phyloP scores from a whole-genome alignment of 2,329 filamentous ascomycete genomes.

The Cladosporium sp. region DNA sequence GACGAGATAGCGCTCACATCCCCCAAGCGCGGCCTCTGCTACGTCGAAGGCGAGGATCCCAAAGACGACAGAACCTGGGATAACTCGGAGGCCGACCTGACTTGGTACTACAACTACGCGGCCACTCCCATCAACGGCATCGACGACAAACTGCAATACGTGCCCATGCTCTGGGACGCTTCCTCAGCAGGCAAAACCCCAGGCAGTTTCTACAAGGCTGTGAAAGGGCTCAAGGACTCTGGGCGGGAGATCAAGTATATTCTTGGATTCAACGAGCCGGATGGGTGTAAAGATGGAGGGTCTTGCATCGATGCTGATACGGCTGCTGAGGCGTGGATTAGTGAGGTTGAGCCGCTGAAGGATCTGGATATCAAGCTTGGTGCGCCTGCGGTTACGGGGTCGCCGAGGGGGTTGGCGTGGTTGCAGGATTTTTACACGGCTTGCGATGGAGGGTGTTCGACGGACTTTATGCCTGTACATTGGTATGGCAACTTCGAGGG shows the following conservation, averaged over 20 bases:
- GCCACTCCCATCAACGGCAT: slow-evolving; percentile 48
- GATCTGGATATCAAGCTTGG: slow-evolving; percentile 66
- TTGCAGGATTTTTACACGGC: slow-evolving; percentile 65
- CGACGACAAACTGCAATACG: slow-evolving; percentile 65
- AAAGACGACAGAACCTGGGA: slow-evolving; percentile 69
- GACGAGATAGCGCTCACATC: slow-evolving; percentile 37
- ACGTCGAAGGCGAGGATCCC: slow-evolving; percentile 60
- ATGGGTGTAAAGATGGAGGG: slow-evolving; percentile 63
- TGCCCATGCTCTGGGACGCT: slow-evolving; percentile 79
- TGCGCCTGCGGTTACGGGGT: slow-evolving; percentile 69
- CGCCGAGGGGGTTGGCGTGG: slow-evolving; percentile 64
- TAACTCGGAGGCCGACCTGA: slow-evolving; percentile 59
- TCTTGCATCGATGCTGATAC: slow-evolving; percentile 60
- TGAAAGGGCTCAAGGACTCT: slow-evolving; percentile 57
- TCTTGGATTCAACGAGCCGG: slow-evolving; percentile 80
- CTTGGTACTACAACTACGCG: slow-evolving; percentile 86
- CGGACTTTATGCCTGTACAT: slow-evolving; percentile 56
- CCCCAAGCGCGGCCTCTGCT: slow-evolving; percentile 72
- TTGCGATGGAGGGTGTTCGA: slow-evolving; percentile 52
- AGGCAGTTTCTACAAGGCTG: slow-evolving; percentile 62
- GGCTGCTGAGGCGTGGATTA: slow-evolving; percentile 70
- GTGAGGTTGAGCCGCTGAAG: slow-evolving; percentile 69
- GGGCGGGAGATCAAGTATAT: slow-evolving; percentile 66
- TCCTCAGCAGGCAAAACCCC: slow-evolving; percentile 44
- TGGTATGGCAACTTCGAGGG: slow-evolving; percentile 68